A percentile compares a stretch with the other conserved stretches of the same genome.
phyloP scores from a whole-genome alignment of 2,329 filamentous ascomycete genomes.

The Zasmidium cellare region DNA sequence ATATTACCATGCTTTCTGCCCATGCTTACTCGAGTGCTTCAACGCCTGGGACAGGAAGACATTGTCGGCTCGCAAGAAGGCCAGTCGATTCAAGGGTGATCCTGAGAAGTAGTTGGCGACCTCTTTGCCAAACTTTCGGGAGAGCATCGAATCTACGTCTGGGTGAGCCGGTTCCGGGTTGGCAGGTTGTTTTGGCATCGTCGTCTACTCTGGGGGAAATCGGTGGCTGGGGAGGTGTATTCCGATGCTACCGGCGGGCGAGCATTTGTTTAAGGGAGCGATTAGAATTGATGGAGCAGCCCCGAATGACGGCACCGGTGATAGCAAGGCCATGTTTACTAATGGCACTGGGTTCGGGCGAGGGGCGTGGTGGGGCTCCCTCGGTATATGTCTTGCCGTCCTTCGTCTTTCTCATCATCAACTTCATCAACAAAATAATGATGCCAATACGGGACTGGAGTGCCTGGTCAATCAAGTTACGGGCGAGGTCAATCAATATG shows the following conservation, averaged over 20 bases:
- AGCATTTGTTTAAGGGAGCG: neutral
- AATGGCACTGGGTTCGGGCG: neutral
- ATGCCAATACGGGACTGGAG: too few species aligned
- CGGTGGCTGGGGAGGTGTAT: neutral
- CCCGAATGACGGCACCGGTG: neutral
- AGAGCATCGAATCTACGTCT: slow-evolving; percentile 67
- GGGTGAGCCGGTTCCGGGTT: slow-evolving; percentile 61
- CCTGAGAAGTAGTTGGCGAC: slow-evolving; percentile 81
- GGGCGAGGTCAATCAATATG: too few species aligned
- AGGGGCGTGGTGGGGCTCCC: slow-evolving; percentile 1
- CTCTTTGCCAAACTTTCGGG: slow-evolving; percentile 75
- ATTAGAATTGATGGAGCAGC: neutral
- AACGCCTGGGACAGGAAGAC: slow-evolving; percentile 70
- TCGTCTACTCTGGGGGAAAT: neutral
- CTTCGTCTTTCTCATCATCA: neutral
- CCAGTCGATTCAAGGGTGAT: slow-evolving; percentile 74
- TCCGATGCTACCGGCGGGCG: neutral
- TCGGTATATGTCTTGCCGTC: neutral
- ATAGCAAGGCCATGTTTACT: slow-evolving; percentile 3
- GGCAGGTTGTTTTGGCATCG: slow-evolving; percentile 38
- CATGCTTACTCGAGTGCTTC: slow-evolving; percentile 50
- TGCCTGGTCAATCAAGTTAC: too few species aligned
- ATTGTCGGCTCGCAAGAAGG: slow-evolving; percentile 71
- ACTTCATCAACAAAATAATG: neutral
- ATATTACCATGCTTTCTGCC: neutral